Evolutionary conservation across 345 rosid genomes (phyloP), one percentile per base, ranked within the genome.

Genomic region (Lumnitzera littorea): DNA sequence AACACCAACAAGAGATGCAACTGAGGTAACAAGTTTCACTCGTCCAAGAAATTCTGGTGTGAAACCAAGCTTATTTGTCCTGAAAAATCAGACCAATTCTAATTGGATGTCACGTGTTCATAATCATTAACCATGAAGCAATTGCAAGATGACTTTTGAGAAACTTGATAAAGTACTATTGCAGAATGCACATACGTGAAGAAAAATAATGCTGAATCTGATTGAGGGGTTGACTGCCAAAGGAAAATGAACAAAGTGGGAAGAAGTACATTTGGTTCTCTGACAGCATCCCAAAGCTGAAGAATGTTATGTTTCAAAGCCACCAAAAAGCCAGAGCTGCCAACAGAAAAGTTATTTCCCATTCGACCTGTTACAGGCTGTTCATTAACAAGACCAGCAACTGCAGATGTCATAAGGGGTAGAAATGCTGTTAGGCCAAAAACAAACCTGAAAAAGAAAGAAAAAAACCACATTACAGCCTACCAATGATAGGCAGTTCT

Each of bases 221-320:
- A 94, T 11, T 86, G 97, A 2, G 97, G 99, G n/a, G 97, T 94
- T 69, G 97, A 88, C 83, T 94, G 99, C 99, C 99, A 90, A 56
- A 90, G 82, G 81, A 94, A 90, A 57, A 94, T 78, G 70, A 94
- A 94, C 24, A 88, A 69, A 12, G 97, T 88, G 5, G 96, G 97
- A 13, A 94, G 85, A 60, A 84, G 84, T 53, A 90, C 95, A 69
- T 78, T 82, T 9, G 95, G 92, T 67, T 90, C 86, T 76, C 79
- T 83, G 51, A 88, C 80, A 60, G 99, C 95, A 62, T 53, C 57
- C 91, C 90, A 88, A 47, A 90, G 72, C 77, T 82, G 77, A 70
- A 84, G 60, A 55, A 88, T 62, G 63, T 75, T 75, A 63, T 72
- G 86, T 77, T 77, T 94, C 41, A 94, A 84, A 70, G 78, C 81